Base-by-base conservation (phyloP, 345 rosid species). In the Firmiana major region DNA sequence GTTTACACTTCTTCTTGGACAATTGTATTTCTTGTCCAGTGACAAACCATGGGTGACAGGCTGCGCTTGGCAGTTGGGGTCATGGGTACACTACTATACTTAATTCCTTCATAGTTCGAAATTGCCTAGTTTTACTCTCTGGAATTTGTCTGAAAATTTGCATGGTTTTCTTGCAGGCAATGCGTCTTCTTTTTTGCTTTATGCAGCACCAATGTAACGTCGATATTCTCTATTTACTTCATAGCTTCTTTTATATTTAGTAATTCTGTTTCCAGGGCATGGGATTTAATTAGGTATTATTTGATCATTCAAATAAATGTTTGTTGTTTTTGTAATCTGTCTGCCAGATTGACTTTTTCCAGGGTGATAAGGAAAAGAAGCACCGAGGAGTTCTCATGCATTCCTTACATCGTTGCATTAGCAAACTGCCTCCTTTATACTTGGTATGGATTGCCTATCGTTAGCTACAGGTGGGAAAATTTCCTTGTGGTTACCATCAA, bases 401-500 rank as follows among this genome's bases (percentile, higher is more conserved):
- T 95, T 59, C 99, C 98, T 45, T 95, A 93, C 84, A 77, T 86
- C n/a, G 76, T 86, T 65, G 80, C 98, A 38, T 85, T 91, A 5
- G 66, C 84, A 43, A 92, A 89, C 75, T 95, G 99, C 80, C 87
- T 95, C 40, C 76, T 95, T 0, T 92, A 86, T 77, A 91, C 91
- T 63, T 92, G 97, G 97, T 95, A 95, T 42, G 99, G 93, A 26
- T 69, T 90, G 80, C 99, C 99, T 0, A 63, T 91, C 9, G 98
- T 93, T 34, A 95, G 98, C 89, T 67, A 80, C 87, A 78, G 64
- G 77, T 93, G 94, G 98, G 97, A 93, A 74, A 93, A 95, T 78
- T 85, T 92, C 71, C 90, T 91, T 1, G 80, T 93, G 19, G 86
- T 87, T 76, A 89, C 97, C 64, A 85, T 90, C 83, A 93, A 95